Evolutionary conservation across 345 rosid genomes (phyloP).

Genomic region (Jatropha curcas): DNA sequence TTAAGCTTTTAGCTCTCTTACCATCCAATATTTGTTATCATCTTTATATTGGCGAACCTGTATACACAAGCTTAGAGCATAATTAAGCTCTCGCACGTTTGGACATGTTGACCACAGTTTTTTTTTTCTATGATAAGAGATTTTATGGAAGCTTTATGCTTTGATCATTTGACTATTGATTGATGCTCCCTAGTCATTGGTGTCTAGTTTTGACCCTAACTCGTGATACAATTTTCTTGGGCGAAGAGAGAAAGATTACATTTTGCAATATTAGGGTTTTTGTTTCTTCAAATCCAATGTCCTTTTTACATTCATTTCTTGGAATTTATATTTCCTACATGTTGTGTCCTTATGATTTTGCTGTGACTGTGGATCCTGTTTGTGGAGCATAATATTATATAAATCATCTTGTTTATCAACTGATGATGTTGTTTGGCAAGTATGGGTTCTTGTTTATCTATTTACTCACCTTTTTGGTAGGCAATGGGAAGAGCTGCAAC

Average conservation of each 20-base stretch:
- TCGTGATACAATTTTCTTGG: not conserved
- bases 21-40: not conserved
- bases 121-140: not conserved
- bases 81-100: not conserved
- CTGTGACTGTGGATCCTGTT: not conserved
- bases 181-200: not conserved
- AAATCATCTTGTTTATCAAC: not conserved
- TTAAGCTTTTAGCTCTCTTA: not conserved
- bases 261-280: not conserved
- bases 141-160: not conserved
- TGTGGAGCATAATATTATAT: not conserved
- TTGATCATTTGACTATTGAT: not conserved
- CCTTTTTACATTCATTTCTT: not conserved
- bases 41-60: not conserved
- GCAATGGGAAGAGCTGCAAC: slow-evolving; percentile 86
- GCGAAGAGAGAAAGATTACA: not conserved
- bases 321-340: not conserved
- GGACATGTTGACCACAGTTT: not conserved
- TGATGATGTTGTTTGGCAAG: not conserved
- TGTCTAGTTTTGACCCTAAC: not conserved
- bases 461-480: no score
- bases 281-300: not conserved
- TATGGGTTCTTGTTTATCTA: not conserved
- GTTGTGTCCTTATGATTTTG: not conserved
- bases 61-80: not conserved